phyloP scores from a whole-genome alignment of 176 grass and related monocot species.

The Aechmea fasciata region DNA sequence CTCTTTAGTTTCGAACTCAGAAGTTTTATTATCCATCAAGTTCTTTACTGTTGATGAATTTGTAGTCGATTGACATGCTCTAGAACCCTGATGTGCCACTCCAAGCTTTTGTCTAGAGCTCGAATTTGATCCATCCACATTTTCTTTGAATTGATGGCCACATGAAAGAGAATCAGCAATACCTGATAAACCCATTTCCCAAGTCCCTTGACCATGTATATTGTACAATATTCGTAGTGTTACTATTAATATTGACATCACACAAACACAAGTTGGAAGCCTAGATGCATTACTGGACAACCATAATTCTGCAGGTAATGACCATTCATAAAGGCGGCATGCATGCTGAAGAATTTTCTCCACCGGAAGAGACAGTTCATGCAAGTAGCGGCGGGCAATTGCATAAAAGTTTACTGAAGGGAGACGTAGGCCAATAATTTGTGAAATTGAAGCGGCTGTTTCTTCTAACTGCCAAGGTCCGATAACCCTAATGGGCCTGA shows the following conservation, averaged over 20 bases:
- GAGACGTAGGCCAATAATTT: conserved; percentile 45
- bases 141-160: neutral
- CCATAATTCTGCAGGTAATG: conserved; percentile 65
- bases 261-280: conserved; percentile 63
- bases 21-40: neutral
- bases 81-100: conserved; percentile 15
- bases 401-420: conserved; percentile 82
- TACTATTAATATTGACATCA: conserved; percentile 74
- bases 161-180: neutral
- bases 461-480: conserved; percentile 74
- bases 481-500: conserved; percentile 53
- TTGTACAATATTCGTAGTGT: conserved; percentile 57
- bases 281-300: conserved; percentile 49
- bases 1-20: conserved; percentile 42
- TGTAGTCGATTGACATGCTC: conserved; percentile 14
- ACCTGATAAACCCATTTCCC: conserved; percentile 57
- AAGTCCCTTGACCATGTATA: conserved; percentile 68
- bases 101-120: conserved; percentile 29
- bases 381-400: conserved; percentile 51
- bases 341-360: conserved; percentile 54
- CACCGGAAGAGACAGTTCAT: conserved; percentile 46
- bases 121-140: conserved; percentile 18
- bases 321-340: conserved; percentile 67
- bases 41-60: conserved; percentile 11
- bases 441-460: conserved; percentile 47